Conservation (phyloP, 108 stramenopile species). For the Cylindrotheca closterium region DNA sequence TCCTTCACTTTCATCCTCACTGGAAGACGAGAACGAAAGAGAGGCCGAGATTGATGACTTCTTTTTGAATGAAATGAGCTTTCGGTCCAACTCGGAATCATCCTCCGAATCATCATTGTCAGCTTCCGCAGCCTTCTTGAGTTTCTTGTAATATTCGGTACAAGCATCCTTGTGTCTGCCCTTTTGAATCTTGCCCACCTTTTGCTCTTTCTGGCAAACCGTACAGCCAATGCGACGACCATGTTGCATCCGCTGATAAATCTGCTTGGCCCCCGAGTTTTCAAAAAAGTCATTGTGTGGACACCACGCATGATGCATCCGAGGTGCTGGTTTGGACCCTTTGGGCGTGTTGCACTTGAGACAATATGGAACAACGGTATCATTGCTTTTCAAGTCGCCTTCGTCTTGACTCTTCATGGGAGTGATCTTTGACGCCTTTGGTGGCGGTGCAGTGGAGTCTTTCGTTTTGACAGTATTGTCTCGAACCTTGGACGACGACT, state of each 20-base stretch:
- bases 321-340: neutral
- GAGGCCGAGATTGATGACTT: neutral
- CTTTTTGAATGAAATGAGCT: slow-evolving; percentile 2
- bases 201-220: slow-evolving; percentile 30
- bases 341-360: slow-evolving; percentile 17
- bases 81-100: slow-evolving; percentile 1
- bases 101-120: neutral
- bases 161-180: slow-evolving; percentile 11
- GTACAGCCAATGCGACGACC: slow-evolving; percentile 23
- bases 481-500: no score
- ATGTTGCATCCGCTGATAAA: slow-evolving; percentile 31
- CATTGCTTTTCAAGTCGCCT: neutral
- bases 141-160: slow-evolving; percentile 10
- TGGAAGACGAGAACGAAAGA: slow-evolving; percentile 1
- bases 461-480: no score
- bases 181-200: slow-evolving; percentile 17
- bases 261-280: slow-evolving; percentile 27
- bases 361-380: slow-evolving; percentile 30
- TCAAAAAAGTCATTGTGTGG: slow-evolving; percentile 22
- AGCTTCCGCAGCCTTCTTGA: neutral
- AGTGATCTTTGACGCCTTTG: no score
- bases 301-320: slow-evolving; percentile 51
- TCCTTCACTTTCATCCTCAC: neutral
- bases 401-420: neutral
- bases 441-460: no score